Evolutionary conservation across 2,329 filamentous ascomycete genomes (phyloP).

Genomic region (Fusarium euwallaceae): DNA sequence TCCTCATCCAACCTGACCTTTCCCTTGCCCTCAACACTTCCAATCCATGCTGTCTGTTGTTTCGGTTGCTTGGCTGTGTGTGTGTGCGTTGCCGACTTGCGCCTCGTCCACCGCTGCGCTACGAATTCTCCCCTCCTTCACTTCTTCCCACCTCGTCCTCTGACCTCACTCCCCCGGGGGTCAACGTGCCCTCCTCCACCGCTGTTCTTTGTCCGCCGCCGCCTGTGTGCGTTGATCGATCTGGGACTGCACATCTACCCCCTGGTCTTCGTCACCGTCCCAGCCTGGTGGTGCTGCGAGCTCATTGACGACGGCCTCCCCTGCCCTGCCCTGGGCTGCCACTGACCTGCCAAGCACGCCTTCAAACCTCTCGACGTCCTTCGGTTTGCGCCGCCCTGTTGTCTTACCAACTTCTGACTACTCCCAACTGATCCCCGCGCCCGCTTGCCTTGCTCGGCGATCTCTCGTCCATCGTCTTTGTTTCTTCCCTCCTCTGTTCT

Average conservation of each 20-base stretch:
- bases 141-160: slow-evolving; percentile 14
- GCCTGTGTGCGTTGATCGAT: slow-evolving; percentile 29
- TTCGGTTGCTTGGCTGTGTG: neutral
- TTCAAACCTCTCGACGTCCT: slow-evolving; percentile 27
- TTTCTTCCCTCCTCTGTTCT: slow-evolving; percentile 14
- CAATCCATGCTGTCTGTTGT: neutral
- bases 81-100: neutral
- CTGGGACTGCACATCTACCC: slow-evolving; percentile 25
- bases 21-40: slow-evolving; percentile 5
- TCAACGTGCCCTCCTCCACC: slow-evolving; percentile 33
- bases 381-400: slow-evolving; percentile 24
- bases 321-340: neutral
- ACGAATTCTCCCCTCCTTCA: neutral
- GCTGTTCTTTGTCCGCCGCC: slow-evolving; percentile 24
- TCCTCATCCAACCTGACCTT: slow-evolving; percentile 8
- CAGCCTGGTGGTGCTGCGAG: slow-evolving; percentile 38
- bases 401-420: slow-evolving; percentile 38
- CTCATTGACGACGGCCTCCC: slow-evolving; percentile 30
- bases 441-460: slow-evolving; percentile 26
- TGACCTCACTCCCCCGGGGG: slow-evolving; percentile 24
- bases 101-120: neutral
- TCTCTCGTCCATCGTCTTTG: slow-evolving; percentile 21
- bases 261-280: slow-evolving; percentile 34
- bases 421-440: slow-evolving; percentile 31
- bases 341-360: slow-evolving; percentile 32